A percentile compares a stretch with the other conserved stretches of the same genome.
phyloP scores from a whole-genome alignment of 1,284 basidiomycete genomes.

The Heterobasidion occidentale region DNA sequence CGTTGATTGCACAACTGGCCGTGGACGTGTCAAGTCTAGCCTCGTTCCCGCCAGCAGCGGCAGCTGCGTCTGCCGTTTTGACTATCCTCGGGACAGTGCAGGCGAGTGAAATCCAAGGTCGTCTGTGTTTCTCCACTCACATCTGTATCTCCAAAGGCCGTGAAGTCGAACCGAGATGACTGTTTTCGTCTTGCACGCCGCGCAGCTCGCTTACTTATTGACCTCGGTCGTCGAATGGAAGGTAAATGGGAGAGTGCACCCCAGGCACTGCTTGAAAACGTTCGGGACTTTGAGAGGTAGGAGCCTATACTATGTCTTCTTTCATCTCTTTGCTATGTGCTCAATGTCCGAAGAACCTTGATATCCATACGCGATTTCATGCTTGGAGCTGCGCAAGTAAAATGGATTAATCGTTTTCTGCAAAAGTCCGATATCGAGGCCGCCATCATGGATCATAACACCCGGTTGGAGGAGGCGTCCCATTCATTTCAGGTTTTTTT shows the following conservation, averaged over 20 bases:
- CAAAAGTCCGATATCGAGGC: constrained; percentile 31
- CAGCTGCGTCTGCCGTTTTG: too few species aligned
- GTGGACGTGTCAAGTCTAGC: too few species aligned
- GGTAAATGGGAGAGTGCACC: constrained; percentile 39
- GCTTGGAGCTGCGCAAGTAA: constrained; percentile 27
- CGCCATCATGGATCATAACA: constrained; percentile 25
- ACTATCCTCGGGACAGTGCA: too few species aligned
- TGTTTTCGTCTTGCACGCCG: constrained; percentile 37
- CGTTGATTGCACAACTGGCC: too few species aligned
- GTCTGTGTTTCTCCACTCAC: too few species aligned
- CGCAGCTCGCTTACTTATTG: constrained; percentile 34
- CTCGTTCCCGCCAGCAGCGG: too few species aligned
- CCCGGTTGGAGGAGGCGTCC: constrained; percentile 33
- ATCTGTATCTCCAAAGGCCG: not conserved
- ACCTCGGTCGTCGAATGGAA: constrained; percentile 39
- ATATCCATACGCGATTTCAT: constrained; percentile 32
- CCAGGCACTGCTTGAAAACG: constrained; percentile 30
- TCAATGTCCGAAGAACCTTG: constrained; percentile 22
- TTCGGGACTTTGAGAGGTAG: constrained; percentile 36
- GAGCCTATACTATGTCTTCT: constrained; percentile 2
- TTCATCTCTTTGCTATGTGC: not conserved
- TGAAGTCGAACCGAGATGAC: constrained; percentile 26
- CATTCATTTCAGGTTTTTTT: constrained; percentile 37
- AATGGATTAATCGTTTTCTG: constrained; percentile 33
- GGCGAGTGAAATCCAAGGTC: too few species aligned